Evolutionary conservation across 1,139 yeast genomes (phyloP).

Genomic region (Zygosaccharomyces sapae): DNA sequence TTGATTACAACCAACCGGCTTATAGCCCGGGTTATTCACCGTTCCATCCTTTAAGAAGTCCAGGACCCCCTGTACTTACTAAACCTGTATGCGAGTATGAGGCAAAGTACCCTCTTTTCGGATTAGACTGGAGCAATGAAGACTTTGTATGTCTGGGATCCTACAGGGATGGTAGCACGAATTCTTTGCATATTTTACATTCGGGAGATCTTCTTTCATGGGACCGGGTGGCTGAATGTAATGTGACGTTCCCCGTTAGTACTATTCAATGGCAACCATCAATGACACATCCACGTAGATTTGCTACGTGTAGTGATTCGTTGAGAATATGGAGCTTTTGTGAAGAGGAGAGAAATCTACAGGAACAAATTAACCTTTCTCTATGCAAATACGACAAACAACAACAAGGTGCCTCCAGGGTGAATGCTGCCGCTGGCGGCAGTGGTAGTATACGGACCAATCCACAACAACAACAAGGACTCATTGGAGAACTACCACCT

Average conservation of each 20-base stretch:
- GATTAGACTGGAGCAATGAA: slow-evolving; percentile 34
- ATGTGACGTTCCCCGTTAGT: slow-evolving; percentile 59
- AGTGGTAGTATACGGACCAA: slow-evolving; percentile 2
- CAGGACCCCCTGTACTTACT: slow-evolving; percentile 9
- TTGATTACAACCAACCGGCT: slow-evolving; percentile 18
- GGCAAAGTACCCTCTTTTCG: slow-evolving; percentile 31
- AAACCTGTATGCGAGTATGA: slow-evolving; percentile 29
- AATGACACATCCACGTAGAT: slow-evolving; percentile 25
- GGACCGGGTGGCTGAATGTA: slow-evolving; percentile 45
- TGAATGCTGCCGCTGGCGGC: slow-evolving; percentile 10
- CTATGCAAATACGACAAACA: slow-evolving; percentile 34
- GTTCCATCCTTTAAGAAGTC: slow-evolving; percentile 19
- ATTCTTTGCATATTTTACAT: slow-evolving; percentile 30
- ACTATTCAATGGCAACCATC: slow-evolving; percentile 64
- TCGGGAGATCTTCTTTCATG: slow-evolving; percentile 46
- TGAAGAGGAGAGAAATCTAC: slow-evolving; percentile 26
- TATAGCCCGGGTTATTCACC: slow-evolving; percentile 20
- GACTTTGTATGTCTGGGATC: slow-evolving; percentile 35
- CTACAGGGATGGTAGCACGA: slow-evolving; percentile 34
- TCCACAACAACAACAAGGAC: slow-evolving; percentile 7
- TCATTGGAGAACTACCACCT: slow-evolving; percentile 54
- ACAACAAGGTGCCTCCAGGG: slow-evolving; percentile 12
- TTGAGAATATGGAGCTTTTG: slow-evolving; percentile 35
- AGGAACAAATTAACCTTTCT: slow-evolving; percentile 34
- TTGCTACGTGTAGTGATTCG: slow-evolving; percentile 37